Conservation (phyloP, 139 green algal genomes). For the Axilococcus clingmanii region DNA sequence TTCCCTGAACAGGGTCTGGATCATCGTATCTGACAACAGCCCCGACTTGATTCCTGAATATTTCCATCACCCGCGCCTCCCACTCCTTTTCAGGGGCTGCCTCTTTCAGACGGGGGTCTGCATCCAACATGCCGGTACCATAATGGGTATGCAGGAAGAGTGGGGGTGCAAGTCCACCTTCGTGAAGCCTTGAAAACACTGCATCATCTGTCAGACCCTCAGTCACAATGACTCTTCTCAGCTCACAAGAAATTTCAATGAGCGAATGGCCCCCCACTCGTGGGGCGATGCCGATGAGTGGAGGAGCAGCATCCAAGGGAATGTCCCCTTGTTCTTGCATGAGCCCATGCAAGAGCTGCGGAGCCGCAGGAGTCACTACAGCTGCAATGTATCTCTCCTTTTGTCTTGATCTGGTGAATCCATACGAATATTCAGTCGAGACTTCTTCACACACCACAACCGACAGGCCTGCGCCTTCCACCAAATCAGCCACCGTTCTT, state of each 20-base stretch:
- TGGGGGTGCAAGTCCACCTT: conserved; percentile 35
- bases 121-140: neutral
- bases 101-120: conserved; percentile 20
- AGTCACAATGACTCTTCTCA: conserved; percentile 25
- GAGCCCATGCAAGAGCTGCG: conserved; percentile 46
- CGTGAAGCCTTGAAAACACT: conserved; percentile 33
- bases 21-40: conserved; percentile 25
- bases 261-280: conserved; percentile 44
- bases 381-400: conserved; percentile 52
- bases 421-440: conserved; percentile 28
- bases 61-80: conserved; percentile 17
- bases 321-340: conserved; percentile 27
- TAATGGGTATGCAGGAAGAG: conserved; percentile 45
- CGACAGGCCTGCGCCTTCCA: conserved; percentile 36
- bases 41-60: conserved; percentile 29
- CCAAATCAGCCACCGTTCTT: conserved; percentile 44
- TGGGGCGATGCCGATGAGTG: conserved; percentile 27
- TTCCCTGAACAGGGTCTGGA: conserved; percentile 26
- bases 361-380: conserved; percentile 47
- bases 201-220: conserved; percentile 63
- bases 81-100: conserved; percentile 29
- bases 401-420: conserved; percentile 6
- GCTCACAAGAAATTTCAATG: conserved; percentile 35
- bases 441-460: conserved; percentile 56
- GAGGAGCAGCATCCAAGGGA: conserved; percentile 16